A percentile compares a stretch with the other conserved stretches of the same genome.
phyloP scores from a whole-genome alignment of 2,329 filamentous ascomycete genomes.

The Samsoniella hepiali region DNA sequence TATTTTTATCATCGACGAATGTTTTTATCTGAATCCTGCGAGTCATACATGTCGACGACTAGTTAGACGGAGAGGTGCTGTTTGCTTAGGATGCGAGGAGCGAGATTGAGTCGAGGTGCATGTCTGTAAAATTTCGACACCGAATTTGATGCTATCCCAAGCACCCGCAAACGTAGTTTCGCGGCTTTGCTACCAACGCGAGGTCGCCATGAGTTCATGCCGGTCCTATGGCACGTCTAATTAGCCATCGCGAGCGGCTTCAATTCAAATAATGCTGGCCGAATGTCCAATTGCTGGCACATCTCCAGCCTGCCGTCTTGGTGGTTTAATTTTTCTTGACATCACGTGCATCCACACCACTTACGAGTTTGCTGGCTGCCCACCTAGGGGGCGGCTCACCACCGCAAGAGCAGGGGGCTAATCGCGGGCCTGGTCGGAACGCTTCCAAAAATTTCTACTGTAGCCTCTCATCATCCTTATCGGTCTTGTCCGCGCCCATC shows the following conservation, averaged over 20 bases:
- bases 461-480: slow-evolving; percentile 6
- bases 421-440: slow-evolving; percentile 11
- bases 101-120: background rate
- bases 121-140: background rate
- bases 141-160: background rate
- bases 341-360: slow-evolving; percentile 3
- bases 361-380: background rate
- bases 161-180: background rate
- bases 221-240: background rate
- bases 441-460: slow-evolving; percentile 19
- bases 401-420: slow-evolving; percentile 4
- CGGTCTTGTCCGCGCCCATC: slow-evolving; percentile 3
- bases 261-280: background rate
- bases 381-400: background rate
- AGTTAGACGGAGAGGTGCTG: background rate
- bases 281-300: background rate
- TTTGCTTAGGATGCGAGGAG: background rate
- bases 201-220: background rate
- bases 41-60: background rate
- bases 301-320: too few relatives aligned
- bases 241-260: background rate
- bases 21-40: background rate
- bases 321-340: background rate
- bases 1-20: slow-evolving; percentile 18
- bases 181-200: background rate